A percentile compares a stretch with the other conserved stretches of the same genome.
Evolutionary conservation across 768 basidiomycete species (phyloP).

Genomic region (Suillus discolor): DNA sequence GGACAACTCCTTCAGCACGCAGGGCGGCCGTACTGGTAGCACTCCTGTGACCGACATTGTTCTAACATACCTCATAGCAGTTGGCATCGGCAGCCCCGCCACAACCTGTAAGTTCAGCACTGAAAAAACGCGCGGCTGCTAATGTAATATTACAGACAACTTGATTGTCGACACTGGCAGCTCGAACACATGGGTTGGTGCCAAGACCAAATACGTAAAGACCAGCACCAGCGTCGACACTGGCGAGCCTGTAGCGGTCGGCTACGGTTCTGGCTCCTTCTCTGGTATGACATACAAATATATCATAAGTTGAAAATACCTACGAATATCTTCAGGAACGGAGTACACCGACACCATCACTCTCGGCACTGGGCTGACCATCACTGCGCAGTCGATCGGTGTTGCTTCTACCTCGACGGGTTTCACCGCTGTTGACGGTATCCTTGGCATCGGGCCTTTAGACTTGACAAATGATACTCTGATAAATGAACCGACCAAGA

Average conservation of each 20-base stretch:
- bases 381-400: slow-evolving; percentile 64
- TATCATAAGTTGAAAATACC: background rate
- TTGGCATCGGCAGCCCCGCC: slow-evolving; percentile 57
- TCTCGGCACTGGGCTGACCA: slow-evolving; percentile 49
- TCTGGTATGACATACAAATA: slow-evolving; percentile 39
- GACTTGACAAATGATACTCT: slow-evolving; percentile 49
- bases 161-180: slow-evolving; percentile 63
- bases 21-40: slow-evolving; percentile 23
- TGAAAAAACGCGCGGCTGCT: background rate
- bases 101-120: slow-evolving; percentile 45
- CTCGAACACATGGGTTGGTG: slow-evolving; percentile 80
- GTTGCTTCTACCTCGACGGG: slow-evolving; percentile 52
- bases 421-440: slow-evolving; percentile 54
- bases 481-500: background rate
- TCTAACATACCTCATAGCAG: slow-evolving; percentile 36
- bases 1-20: background rate
- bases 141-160: slow-evolving; percentile 37
- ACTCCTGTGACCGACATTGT: slow-evolving; percentile 44
- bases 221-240: slow-evolving; percentile 56
- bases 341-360: slow-evolving; percentile 57
- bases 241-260: slow-evolving; percentile 46
- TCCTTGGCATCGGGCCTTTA: slow-evolving; percentile 66
- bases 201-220: slow-evolving; percentile 42
- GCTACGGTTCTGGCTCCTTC: slow-evolving; percentile 66
- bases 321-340: slow-evolving; percentile 29